Evolutionary conservation across 2,329 filamentous ascomycete species (phyloP), one percentile per base, ranked within the genome.

Genomic region (Botryosphaeria dothidea): DNA sequence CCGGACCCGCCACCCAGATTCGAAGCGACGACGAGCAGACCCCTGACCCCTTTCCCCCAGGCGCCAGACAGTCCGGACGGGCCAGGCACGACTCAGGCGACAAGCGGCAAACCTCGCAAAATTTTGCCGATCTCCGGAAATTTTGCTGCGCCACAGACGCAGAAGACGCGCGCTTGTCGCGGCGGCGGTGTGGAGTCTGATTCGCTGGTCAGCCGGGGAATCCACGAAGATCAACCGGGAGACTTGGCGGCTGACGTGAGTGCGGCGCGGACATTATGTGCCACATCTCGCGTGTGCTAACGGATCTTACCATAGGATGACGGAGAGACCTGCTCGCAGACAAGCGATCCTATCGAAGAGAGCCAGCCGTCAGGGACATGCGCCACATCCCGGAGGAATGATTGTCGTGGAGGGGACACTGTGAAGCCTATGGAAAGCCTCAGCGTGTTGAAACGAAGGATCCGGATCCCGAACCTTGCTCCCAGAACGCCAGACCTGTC

Each of bases 201-300:
- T n/a, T n/a, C n/a, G n/a, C n/a, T n/a, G n/a, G n/a, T n/a, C n/a
- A n/a, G n/a, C n/a, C n/a, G n/a, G n/a, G n/a, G n/a, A n/a, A n/a
- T n/a, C n/a, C n/a, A n/a, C n/a, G n/a, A n/a, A n/a, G n/a, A n/a
- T n/a, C n/a, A n/a, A n/a, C n/a, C n/a, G n/a, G 23, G 21, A 34
- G 45, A 65, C 52, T 41, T 48, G 31, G 48, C 38, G 6, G 64
- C 54, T 62, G 54, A 65, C 64, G 64, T 65, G 48, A 62, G 64
- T 65, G 48, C 34, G 54, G 48, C 36, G 41, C n/a, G 4, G 23
- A 19, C n/a, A n/a, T n/a, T 58, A 43, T 15, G n/a, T 36, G 21
- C 31, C 31, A 54, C 17, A 62, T 21, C 38, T 7, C 27, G 36
- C 45, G 4, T n/a, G n/a, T 54, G 46, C 63, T 61, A 45, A 60